Evolutionary conservation across 2,329 filamentous ascomycete genomes (phyloP).

Genomic region (Aureobasidium sp.): DNA sequence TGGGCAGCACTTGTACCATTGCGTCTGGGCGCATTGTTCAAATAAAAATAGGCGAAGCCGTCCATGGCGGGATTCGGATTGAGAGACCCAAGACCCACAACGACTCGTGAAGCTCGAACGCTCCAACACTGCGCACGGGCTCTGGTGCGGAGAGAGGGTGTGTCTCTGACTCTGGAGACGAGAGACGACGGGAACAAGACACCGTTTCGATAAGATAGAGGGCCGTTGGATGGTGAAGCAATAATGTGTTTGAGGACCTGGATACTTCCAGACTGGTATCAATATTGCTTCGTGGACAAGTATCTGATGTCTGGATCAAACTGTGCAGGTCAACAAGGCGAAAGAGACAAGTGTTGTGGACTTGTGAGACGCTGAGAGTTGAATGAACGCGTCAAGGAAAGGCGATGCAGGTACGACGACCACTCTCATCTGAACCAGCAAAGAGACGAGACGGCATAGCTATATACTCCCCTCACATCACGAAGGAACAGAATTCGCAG

Average conservation of each 20-base stretch:
- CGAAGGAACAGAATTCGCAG: neutral
- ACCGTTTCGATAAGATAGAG: slow-evolving; percentile 10
- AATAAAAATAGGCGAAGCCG: slow-evolving; percentile 5
- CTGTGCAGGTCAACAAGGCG: neutral
- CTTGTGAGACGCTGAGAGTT: neutral
- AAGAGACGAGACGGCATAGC: neutral
- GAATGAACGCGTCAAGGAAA: neutral
- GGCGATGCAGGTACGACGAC: neutral
- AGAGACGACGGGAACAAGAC: no score
- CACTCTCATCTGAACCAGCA: neutral
- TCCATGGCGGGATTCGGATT: slow-evolving; percentile 1
- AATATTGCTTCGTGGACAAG: neutral
- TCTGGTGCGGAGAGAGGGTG: neutral
- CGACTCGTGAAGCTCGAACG: slow-evolving; percentile 5
- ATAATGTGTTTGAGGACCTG: neutral
- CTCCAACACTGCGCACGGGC: slow-evolving; percentile 3
- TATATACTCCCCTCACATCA: neutral
- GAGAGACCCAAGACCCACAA: neutral
- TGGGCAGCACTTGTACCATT: neutral
- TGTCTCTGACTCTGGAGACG: neutral
- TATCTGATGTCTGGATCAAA: neutral
- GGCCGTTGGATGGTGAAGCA: slow-evolving; percentile 1
- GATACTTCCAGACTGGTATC: neutral
- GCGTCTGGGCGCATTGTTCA: slow-evolving; percentile 5
- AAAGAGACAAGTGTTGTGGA: neutral